These are phyloP conservation scores for Termitomyces sp. DNA, from an alignment of 768 basidiomycete genomes.

Conservation along the genomic window DNA sequence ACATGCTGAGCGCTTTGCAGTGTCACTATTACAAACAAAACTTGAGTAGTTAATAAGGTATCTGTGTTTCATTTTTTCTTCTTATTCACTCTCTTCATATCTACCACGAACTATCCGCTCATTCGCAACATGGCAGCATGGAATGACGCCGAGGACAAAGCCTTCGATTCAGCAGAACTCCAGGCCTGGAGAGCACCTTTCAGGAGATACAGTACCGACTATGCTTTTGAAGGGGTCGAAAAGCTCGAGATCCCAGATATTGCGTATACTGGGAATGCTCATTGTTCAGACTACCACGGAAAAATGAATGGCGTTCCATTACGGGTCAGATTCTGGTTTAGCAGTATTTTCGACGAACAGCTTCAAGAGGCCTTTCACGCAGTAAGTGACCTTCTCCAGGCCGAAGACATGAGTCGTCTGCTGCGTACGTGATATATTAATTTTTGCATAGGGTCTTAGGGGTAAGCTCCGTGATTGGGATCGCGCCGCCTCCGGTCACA, in stretches of 20 bases:
- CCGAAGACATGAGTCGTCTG: background rate
- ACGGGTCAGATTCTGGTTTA: constrained; percentile 13
- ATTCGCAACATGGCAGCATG: background rate
- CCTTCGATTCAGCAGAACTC: background rate
- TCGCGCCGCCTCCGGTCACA: constrained; percentile 7
- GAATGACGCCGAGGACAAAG: background rate
- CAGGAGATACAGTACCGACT: background rate
- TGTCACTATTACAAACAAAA: background rate
- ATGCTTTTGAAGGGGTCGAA: background rate
- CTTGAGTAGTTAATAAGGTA: too few species aligned
- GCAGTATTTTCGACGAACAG: background rate
- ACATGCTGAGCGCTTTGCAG: background rate
- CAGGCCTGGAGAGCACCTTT: background rate
- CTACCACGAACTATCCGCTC: background rate
- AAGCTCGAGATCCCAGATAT: background rate
- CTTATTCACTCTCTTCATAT: background rate
- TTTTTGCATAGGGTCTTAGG: constrained; percentile 2
- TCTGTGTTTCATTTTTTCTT: background rate
- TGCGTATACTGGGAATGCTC: constrained; percentile 3
- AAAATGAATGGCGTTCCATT: background rate
- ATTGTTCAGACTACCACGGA: constrained; percentile 7
- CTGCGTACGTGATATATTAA: background rate
- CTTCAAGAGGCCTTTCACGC: background rate
- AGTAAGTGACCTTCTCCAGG: constrained; percentile 1
- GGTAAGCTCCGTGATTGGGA: constrained; percentile 14